Percentiles rank a stretch among this genome's conserved stretches.
phyloP scores from a whole-genome alignment of 768 basidiomycete genomes.

The Leccinum olivaceopallidum region DNA sequence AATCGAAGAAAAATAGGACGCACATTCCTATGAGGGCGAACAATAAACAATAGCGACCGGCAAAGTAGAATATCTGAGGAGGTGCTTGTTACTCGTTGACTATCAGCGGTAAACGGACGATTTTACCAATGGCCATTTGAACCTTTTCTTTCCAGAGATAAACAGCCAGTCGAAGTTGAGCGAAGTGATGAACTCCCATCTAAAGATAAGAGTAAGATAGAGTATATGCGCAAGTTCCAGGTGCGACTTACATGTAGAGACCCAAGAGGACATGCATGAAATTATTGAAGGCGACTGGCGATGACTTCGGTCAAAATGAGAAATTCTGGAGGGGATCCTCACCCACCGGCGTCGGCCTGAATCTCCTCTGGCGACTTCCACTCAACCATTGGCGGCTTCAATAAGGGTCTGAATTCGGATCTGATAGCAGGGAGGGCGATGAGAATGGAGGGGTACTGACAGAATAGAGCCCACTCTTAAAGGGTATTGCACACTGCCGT shows the following conservation, averaged over 20 bases:
- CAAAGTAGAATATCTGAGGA: constrained; percentile 63
- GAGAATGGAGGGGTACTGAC: not conserved
- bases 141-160: constrained; percentile 53
- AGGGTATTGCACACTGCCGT: constrained; percentile 6
- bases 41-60: constrained; percentile 64
- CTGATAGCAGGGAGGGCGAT: constrained; percentile 1
- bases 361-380: constrained; percentile 55
- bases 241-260: constrained; percentile 52
- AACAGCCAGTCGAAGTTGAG: constrained; percentile 66
- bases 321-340: not conserved
- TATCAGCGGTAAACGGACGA: not conserved
- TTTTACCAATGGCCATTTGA: constrained; percentile 67
- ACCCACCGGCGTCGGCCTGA: constrained; percentile 45
- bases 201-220: constrained; percentile 25
- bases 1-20: constrained; percentile 25
- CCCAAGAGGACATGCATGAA: constrained; percentile 63
- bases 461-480: constrained; percentile 9
- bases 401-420: not conserved
- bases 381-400: constrained; percentile 46
- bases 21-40: constrained; percentile 72
- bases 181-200: constrained; percentile 69
- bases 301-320: constrained; percentile 11
- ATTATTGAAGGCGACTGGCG: constrained; percentile 40
- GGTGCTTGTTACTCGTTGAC: not conserved
- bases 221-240: constrained; percentile 9